Evolutionary conservation across 805 yeast genomes (phyloP).

Genomic region (Wickerhamomyces hampshirensis): DNA sequence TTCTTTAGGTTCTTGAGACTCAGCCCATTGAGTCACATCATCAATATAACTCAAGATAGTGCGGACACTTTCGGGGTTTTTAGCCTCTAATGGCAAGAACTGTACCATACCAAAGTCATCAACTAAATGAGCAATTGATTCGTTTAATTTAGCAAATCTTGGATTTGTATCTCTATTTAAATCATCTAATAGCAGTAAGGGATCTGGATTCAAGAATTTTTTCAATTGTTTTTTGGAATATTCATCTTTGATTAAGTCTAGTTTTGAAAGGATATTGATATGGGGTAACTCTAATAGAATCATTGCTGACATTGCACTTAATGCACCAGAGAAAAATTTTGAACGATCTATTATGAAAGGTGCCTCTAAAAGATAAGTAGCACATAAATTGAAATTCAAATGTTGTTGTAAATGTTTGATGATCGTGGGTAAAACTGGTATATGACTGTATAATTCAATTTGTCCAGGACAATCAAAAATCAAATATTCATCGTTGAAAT

Average conservation of each 20-base stretch:
- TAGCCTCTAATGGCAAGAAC: constrained; percentile 83
- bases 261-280: constrained; percentile 80
- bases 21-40: constrained; percentile 97
- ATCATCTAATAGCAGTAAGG: constrained; percentile 56
- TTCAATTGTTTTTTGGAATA: constrained; percentile 73
- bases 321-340: constrained; percentile 91
- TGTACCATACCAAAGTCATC: constrained; percentile 99
- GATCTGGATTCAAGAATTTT: constrained; percentile 87
- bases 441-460: constrained; percentile 89
- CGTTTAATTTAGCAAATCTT: constrained; percentile 66
- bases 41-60: constrained; percentile 89
- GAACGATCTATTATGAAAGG: constrained; percentile 88
- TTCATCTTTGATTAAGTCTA: constrained; percentile 80
- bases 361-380: constrained; percentile 88
- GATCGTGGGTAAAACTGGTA: constrained; percentile 87
- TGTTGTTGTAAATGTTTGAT: constrained; percentile 78
- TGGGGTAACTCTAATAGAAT: constrained; percentile 92
- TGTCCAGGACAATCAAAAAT: constrained; percentile 98
- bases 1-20: constrained; percentile 93
- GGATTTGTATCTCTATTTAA: constrained; percentile 49
- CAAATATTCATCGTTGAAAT: constrained; percentile 87
- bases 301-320: constrained; percentile 98
- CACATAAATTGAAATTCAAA: constrained; percentile 84
- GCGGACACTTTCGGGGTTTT: constrained; percentile 67
- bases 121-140: constrained; percentile 80